These are phyloP conservation scores for Strobilomyces echinocephalus DNA, from an alignment of 768 basidiomycete species.

Conservation along the genomic window DNA sequence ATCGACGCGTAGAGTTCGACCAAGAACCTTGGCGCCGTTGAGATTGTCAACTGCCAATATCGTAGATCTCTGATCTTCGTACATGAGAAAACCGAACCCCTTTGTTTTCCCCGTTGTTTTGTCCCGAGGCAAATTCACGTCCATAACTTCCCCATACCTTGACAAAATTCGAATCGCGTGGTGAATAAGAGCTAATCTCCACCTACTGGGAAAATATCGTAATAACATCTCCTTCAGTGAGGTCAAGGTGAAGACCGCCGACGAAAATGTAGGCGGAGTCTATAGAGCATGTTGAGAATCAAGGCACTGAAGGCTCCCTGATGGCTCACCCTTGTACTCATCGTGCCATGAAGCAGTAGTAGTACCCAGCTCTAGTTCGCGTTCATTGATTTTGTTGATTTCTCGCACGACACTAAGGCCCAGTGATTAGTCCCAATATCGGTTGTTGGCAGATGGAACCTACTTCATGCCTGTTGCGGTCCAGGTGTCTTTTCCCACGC, in stretches of 20 bases:
- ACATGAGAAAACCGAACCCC: slow-evolving; percentile 98
- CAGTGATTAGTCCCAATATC: slow-evolving; percentile 7
- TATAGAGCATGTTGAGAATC: slow-evolving; percentile 22
- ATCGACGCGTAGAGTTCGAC: slow-evolving; percentile 84
- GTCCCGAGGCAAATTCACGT: slow-evolving; percentile 91
- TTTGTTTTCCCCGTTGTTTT: slow-evolving; percentile 85
- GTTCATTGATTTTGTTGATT: slow-evolving; percentile 90
- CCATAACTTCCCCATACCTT: slow-evolving; percentile 96
- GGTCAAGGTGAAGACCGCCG: slow-evolving; percentile 80
- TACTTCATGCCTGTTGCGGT: slow-evolving; percentile 61
- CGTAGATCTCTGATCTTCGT: slow-evolving; percentile 96
- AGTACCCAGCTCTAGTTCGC: slow-evolving; percentile 73
- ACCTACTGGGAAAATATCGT: slow-evolving; percentile 96
- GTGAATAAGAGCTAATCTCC: background rate
- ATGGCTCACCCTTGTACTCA: slow-evolving; percentile 71
- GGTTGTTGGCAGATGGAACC: slow-evolving; percentile 24
- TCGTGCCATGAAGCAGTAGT: slow-evolving; percentile 86
- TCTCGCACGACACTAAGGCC: slow-evolving; percentile 77
- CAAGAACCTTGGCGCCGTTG: slow-evolving; percentile 88
- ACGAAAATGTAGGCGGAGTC: slow-evolving; percentile 96
- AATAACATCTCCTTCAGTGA: slow-evolving; percentile 97
- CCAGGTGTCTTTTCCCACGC: slow-evolving; percentile 22
- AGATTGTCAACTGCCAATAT: slow-evolving; percentile 97
- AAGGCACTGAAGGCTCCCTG: background rate
- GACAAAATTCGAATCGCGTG: background rate